A percentile compares a stretch with the other conserved stretches of the same genome.
These are phyloP conservation scores for Dendrobium chrysotoxum DNA, from an alignment of 106 monocot species.

Conservation along the genomic window DNA sequence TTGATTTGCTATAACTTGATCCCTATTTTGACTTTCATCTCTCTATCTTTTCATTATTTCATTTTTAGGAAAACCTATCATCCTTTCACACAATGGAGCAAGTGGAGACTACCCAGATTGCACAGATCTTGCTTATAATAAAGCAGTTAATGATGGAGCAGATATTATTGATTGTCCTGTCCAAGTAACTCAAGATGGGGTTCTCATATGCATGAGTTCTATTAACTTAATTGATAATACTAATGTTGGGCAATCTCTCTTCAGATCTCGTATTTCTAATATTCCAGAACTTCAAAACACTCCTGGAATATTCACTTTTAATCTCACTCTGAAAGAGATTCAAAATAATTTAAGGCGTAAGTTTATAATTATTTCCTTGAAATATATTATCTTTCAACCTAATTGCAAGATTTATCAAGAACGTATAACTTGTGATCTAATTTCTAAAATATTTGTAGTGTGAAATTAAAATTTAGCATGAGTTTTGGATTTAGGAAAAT, in stretches of 20 bases:
- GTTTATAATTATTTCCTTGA: constrained; percentile 8
- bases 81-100: constrained; percentile 83
- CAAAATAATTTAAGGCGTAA: constrained; percentile 60
- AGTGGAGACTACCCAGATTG: constrained; percentile 90
- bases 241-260: constrained; percentile 34
- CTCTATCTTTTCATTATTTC: constrained; percentile 5
- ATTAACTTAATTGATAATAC: constrained; percentile 54
- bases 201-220: constrained; percentile 76
- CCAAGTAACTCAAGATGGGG: constrained; percentile 69
- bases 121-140: constrained; percentile 75
- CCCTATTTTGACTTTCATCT: not conserved
- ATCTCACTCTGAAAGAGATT: constrained; percentile 77
- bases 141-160: constrained; percentile 70
- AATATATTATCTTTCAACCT: not conserved
- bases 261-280: constrained; percentile 28
- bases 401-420: not conserved
- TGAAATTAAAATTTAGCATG: not conserved
- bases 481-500: not conserved
- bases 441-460: not conserved
- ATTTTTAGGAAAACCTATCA: constrained; percentile 41
- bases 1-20: too few species aligned
- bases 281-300: constrained; percentile 49
- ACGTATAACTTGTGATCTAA: too few species aligned
- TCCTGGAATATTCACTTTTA: constrained; percentile 83
- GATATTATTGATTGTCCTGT: constrained; percentile 85